A percentile compares a stretch with the other conserved stretches of the same genome.
These are phyloP conservation scores for Backusella circina DNA, from an alignment of 192 early-diverging fungal species.

Conservation along the genomic window DNA sequence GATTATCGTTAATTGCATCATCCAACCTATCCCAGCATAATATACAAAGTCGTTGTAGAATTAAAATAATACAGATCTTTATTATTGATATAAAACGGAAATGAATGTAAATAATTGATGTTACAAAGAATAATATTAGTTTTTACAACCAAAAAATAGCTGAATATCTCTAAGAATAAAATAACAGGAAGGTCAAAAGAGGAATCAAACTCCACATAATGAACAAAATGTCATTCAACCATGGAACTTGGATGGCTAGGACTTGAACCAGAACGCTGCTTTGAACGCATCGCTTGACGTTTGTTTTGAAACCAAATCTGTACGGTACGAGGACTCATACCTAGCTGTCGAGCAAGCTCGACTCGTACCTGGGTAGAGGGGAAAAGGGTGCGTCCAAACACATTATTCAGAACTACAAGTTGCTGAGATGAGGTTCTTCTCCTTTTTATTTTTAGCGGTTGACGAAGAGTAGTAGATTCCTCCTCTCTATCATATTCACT, in stretches of 20 bases:
- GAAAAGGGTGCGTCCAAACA: slow-evolving; percentile 65
- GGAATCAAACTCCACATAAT: too few species aligned
- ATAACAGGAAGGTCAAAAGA: too few species aligned
- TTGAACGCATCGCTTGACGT: slow-evolving; percentile 57
- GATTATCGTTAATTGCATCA: background rate
- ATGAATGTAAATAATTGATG: too few species aligned
- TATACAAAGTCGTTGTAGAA: background rate
- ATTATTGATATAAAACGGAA: background rate
- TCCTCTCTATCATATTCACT: background rate
- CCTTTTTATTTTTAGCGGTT: slow-evolving; percentile 19
- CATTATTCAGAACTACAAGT: slow-evolving; percentile 62
- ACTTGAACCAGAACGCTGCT: background rate
- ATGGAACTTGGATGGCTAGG: background rate
- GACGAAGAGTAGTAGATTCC: too few species aligned
- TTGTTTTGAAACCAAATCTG: slow-evolving; percentile 86
- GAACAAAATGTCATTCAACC: background rate
- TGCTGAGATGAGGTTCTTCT: slow-evolving; percentile 58
- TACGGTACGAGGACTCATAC: slow-evolving; percentile 68
- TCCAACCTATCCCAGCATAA: background rate
- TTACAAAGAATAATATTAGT: too few species aligned
- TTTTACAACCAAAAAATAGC: too few species aligned
- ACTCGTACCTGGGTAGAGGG: slow-evolving; percentile 66
- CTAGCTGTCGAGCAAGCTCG: slow-evolving; percentile 57
- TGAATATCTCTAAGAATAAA: background rate
- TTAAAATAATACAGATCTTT: too few species aligned